Evolutionary conservation across 1,139 yeast genomes (phyloP).

Genomic region (Hyphopichia pseudoburtonii): DNA sequence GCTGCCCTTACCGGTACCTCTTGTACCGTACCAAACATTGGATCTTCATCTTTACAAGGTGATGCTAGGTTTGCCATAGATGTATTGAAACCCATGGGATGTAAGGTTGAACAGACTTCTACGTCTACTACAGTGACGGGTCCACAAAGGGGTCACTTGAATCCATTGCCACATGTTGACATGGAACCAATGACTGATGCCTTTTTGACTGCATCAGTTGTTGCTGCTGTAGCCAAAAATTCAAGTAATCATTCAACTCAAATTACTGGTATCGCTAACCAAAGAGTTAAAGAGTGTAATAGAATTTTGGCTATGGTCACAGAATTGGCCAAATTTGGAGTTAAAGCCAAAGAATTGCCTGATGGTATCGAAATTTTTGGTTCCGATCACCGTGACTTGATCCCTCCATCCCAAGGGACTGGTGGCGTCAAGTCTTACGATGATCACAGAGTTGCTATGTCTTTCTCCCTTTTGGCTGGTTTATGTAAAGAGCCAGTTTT

Average conservation of each 20-base stretch:
- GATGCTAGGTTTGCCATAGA: constrained; percentile 96
- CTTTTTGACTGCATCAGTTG: constrained; percentile 92
- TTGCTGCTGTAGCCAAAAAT: constrained; percentile 79
- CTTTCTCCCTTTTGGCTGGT: constrained; percentile 82
- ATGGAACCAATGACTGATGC: constrained; percentile 99
- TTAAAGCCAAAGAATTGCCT: constrained; percentile 74
- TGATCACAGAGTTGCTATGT: constrained; percentile 98
- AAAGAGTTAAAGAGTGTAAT: constrained; percentile 95
- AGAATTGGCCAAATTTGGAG: constrained; percentile 89
- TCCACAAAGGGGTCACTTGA: constrained; percentile 67
- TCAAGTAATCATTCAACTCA: constrained; percentile 59
- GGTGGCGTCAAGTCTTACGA: constrained; percentile 78
- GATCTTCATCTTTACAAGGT: constrained; percentile 89
- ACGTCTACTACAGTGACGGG: constrained; percentile 91
- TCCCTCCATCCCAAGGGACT: constrained; percentile 45
- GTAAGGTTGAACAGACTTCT: constrained; percentile 77
- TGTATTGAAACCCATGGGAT: constrained; percentile 93
- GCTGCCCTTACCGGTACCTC: constrained; percentile 97
- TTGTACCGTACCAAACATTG: constrained; percentile 92
- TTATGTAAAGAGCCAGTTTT: constrained; percentile 57
- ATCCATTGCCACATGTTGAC: constrained; percentile 74
- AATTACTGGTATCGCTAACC: constrained; percentile 95
- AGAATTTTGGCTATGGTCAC: constrained; percentile 93
- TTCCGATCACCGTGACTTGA: constrained; percentile 44
- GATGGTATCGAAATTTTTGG: constrained; percentile 93